phyloP scores from a whole-genome alignment of 148 eudicot genomes.

The Amaranthus cruentus region DNA sequence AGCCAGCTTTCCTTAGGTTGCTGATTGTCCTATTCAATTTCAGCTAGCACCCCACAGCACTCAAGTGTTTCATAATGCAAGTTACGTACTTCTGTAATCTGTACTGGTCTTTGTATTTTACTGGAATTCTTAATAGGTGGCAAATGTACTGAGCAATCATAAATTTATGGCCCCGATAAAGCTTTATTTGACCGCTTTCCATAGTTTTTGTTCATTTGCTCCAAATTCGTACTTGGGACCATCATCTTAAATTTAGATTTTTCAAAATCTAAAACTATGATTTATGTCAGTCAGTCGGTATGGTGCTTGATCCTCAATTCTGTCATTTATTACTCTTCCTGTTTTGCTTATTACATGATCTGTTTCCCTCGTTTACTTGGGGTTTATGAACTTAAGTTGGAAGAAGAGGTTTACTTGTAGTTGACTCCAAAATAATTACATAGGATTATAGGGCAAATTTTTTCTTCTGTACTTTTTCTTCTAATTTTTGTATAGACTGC shows the following conservation, averaged over 20 bases:
- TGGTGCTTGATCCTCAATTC: not conserved
- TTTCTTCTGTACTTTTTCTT: not conserved
- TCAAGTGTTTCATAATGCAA: not conserved
- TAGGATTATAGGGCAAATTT: not conserved
- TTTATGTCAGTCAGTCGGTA: not conserved
- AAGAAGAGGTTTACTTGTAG: not conserved
- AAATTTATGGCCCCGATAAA: not conserved
- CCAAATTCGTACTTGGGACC: not conserved
- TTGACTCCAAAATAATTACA: not conserved
- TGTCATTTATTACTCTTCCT: not conserved
- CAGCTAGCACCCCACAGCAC: not conserved
- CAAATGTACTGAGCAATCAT: not conserved
- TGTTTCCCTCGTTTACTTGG: not conserved
- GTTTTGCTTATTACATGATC: not conserved
- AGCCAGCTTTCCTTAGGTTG: not conserved
- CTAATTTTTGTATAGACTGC: not conserved
- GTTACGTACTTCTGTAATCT: not conserved
- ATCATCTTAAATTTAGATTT: no score
- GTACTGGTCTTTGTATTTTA: not conserved
- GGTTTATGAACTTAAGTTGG: not conserved
- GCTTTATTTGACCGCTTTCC: not conserved
- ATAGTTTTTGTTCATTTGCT: not conserved
- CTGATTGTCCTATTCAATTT: constrained; percentile 1
- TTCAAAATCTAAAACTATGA: not conserved
- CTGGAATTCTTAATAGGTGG: not conserved